Evolutionary conservation across 2,329 filamentous ascomycete genomes (phyloP).

Genomic region (Diaporthe vexans): DNA sequence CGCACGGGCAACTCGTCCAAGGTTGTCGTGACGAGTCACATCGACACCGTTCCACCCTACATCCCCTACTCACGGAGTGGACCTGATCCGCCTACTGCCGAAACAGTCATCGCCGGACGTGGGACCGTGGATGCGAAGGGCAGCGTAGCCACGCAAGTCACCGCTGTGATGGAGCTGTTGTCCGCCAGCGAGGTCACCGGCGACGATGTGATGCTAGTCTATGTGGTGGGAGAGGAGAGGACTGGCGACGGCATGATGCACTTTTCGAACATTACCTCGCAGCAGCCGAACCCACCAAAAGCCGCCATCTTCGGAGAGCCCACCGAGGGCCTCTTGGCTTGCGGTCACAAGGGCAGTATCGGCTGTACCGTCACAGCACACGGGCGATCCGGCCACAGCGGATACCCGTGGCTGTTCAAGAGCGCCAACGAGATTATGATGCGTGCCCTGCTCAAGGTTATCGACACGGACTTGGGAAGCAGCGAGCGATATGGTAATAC

Average conservation of each 20-base stretch:
- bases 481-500: slow-evolving; percentile 87
- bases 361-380: slow-evolving; percentile 75
- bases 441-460: slow-evolving; percentile 75
- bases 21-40: slow-evolving; percentile 81
- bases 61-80: slow-evolving; percentile 75
- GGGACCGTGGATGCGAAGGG: slow-evolving; percentile 81
- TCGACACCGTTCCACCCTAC: slow-evolving; percentile 82
- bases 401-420: slow-evolving; percentile 90
- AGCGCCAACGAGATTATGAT: slow-evolving; percentile 87
- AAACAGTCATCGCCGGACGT: slow-evolving; percentile 72
- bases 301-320: slow-evolving; percentile 90
- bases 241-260: slow-evolving; percentile 82
- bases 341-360: slow-evolving; percentile 90
- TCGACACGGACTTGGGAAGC: slow-evolving; percentile 79
- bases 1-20: slow-evolving; percentile 62
- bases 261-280: slow-evolving; percentile 57
- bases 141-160: slow-evolving; percentile 79
- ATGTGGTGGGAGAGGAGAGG: slow-evolving; percentile 86
- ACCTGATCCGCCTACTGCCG: slow-evolving; percentile 48
- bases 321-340: slow-evolving; percentile 88
- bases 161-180: slow-evolving; percentile 72
- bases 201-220: slow-evolving; percentile 71
- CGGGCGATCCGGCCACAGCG: slow-evolving; percentile 86
- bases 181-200: slow-evolving; percentile 44
- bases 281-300: slow-evolving; percentile 64